Conservation (phyloP, 768 basidiomycete species). For the Hygrocybe coccinea region DNA sequence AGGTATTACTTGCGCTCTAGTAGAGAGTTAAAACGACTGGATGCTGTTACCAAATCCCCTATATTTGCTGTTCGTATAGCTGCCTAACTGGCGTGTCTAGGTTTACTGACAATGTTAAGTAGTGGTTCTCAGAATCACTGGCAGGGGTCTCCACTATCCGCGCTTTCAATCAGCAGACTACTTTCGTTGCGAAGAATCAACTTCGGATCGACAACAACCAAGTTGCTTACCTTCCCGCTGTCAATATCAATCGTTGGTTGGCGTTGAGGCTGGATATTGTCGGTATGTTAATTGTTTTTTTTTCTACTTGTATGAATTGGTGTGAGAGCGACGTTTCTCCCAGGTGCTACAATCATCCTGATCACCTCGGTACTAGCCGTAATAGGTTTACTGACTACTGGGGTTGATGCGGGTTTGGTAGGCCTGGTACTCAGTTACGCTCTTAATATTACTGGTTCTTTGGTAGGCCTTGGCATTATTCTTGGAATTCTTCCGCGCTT, state of each 20-base stretch:
- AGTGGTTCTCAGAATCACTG: constrained; percentile 69
- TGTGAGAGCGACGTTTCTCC: too few relatives aligned
- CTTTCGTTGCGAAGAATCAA: constrained; percentile 66
- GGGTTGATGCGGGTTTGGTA: constrained; percentile 83
- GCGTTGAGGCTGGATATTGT: constrained; percentile 81
- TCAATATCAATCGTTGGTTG: constrained; percentile 78
- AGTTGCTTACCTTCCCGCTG: constrained; percentile 68
- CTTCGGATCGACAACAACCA: constrained; percentile 82
- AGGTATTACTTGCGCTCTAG: constrained; percentile 87
- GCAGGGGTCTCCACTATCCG: constrained; percentile 79
- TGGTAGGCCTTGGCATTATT: constrained; percentile 40
- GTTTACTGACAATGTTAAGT: not conserved
- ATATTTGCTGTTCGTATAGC: constrained; percentile 61
- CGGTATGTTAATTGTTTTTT: constrained; percentile 54
- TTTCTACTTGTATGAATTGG: too few relatives aligned
- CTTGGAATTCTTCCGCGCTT: not conserved
- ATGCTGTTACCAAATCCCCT: constrained; percentile 84
- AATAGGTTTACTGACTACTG: constrained; percentile 63
- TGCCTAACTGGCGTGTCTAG: not conserved
- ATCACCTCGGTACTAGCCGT: constrained; percentile 64
- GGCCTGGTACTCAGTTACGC: constrained; percentile 85
- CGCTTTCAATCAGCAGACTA: constrained; percentile 64
- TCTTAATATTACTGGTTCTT: constrained; percentile 72
- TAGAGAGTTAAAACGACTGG: constrained; percentile 82
- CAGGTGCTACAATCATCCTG: constrained; percentile 35